phyloP scores from a whole-genome alignment of 106 monocot genomes.

The Vanilla planifolia region DNA sequence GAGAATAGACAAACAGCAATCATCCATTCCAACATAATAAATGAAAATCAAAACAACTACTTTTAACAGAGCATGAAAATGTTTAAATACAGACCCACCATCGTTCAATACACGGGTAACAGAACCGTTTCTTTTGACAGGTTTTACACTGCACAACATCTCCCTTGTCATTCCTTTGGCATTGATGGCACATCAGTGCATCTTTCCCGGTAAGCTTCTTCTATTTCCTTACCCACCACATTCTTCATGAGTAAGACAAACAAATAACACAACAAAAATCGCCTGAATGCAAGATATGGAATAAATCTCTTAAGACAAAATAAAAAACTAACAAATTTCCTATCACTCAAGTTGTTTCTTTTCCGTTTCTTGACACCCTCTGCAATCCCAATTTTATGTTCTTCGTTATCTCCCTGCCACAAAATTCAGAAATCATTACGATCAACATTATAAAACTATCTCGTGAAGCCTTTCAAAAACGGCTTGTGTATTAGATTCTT shows the following conservation, averaged over 20 bases:
- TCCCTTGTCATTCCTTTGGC: constrained; percentile 29
- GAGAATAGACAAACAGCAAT: too few relatives aligned
- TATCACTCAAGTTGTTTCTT: neutral
- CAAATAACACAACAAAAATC: neutral
- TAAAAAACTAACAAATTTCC: neutral
- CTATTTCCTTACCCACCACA: neutral
- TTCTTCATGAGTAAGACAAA: neutral
- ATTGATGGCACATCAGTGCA: constrained; percentile 31
- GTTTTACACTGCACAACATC: constrained; percentile 10
- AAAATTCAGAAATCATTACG: neutral
- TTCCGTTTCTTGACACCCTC: constrained; percentile 3
- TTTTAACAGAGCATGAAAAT: neutral
- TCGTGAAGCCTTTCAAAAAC: neutral
- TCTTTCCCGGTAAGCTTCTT: constrained; percentile 8
- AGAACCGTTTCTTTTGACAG: constrained; percentile 22
- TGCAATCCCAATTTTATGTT: neutral
- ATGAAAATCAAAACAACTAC: too few relatives aligned
- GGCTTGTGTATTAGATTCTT: neutral
- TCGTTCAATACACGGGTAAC: constrained; percentile 11
- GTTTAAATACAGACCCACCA: constrained; percentile 12
- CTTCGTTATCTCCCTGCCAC: neutral
- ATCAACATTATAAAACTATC: too few relatives aligned
- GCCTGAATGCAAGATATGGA: neutral
- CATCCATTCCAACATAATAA: too few relatives aligned
- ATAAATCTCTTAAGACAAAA: neutral